Conservation (phyloP, 176 grass and related monocot species). For the Juncus inflexus region DNA sequence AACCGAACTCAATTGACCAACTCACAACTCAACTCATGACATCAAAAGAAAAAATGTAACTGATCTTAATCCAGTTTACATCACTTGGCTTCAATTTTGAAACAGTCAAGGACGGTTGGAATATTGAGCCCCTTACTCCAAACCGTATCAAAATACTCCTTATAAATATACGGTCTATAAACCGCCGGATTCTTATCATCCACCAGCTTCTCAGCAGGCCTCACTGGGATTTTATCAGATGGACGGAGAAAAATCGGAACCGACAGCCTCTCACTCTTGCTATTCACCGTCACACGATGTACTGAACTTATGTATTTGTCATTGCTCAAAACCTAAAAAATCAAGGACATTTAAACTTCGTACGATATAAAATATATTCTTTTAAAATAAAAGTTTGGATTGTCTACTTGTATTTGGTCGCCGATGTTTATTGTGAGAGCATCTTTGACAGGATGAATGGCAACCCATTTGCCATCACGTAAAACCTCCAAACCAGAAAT, state of each 20-base stretch:
- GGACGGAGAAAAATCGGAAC: constrained; percentile 83
- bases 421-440: constrained; percentile 82
- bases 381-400: background rate
- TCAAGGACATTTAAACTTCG: background rate
- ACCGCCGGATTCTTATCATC: constrained; percentile 37
- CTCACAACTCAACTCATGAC: too few species aligned
- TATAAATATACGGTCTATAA: constrained; percentile 64
- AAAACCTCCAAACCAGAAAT: constrained; percentile 70
- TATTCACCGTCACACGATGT: constrained; percentile 76
- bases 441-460: constrained; percentile 54
- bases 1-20: too few species aligned
- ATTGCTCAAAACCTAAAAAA: constrained; percentile 56
- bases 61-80: too few species aligned
- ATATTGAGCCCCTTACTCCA: constrained; percentile 66
- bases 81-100: constrained; percentile 18
- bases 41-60: too few species aligned
- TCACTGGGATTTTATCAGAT: constrained; percentile 41
- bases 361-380: background rate
- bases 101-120: constrained; percentile 65
- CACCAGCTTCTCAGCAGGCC: constrained; percentile 41
- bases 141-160: constrained; percentile 62
- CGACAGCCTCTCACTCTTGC: constrained; percentile 66
- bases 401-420: constrained; percentile 62
- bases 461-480: constrained; percentile 54
- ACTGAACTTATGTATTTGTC: constrained; percentile 68